phyloP scores from a whole-genome alignment of 345 rosid genomes.

The Acer campestre region DNA sequence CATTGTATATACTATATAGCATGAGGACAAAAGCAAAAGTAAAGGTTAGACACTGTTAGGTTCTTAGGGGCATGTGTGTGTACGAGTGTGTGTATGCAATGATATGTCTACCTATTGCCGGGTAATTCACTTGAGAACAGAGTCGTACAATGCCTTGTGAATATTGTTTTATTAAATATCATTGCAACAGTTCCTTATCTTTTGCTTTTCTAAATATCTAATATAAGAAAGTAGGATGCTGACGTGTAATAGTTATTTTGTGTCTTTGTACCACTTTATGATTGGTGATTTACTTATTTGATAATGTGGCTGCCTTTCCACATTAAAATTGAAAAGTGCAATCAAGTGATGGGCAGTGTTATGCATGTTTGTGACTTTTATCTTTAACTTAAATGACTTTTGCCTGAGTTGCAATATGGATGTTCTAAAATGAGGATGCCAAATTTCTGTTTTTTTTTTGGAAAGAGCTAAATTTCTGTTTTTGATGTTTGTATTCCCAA shows the following conservation, averaged over 20 bases:
- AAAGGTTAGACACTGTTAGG: neutral
- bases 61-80: neutral
- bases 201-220: neutral
- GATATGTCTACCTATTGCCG: neutral
- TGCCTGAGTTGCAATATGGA: neutral
- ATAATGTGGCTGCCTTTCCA: constrained; percentile 1
- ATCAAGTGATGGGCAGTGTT: neutral
- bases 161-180: constrained; percentile 15
- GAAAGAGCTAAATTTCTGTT: neutral
- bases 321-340: neutral
- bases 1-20: neutral
- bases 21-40: neutral
- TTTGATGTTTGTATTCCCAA: constrained; percentile 10
- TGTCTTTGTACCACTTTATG: neutral
- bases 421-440: neutral
- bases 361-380: neutral
- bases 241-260: constrained; percentile 8
- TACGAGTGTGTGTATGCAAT: neutral
- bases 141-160: neutral
- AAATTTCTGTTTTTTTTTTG: neutral
- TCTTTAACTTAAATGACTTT: neutral
- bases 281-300: neutral
- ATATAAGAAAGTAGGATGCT: neutral
- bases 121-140: neutral
- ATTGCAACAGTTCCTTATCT: neutral